A percentile compares a stretch with the other conserved stretches of the same genome.
Evolutionary conservation across 1,139 yeast genomes (phyloP).

Genomic region (Kluyveromyces sp.): DNA sequence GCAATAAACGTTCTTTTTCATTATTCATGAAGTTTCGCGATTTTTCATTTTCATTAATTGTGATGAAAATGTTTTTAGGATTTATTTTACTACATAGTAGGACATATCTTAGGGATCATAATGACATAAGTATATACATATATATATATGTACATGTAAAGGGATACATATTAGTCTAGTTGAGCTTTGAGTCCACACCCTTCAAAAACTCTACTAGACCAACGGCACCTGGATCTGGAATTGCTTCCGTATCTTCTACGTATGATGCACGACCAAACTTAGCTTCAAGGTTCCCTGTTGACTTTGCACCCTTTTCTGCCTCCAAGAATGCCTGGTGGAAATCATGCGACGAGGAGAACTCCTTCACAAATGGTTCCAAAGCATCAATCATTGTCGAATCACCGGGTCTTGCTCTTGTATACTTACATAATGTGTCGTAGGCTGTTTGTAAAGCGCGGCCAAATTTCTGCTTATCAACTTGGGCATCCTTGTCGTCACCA

Average conservation of each 20-base stretch:
- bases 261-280: conserved; percentile 92
- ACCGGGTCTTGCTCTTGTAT: conserved; percentile 85
- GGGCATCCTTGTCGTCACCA: conserved; percentile 20
- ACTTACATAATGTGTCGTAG: conserved; percentile 57
- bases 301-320: conserved; percentile 68
- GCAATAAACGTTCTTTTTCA: not conserved
- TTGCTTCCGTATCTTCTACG: conserved; percentile 52
- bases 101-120: no score
- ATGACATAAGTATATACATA: no score
- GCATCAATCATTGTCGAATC: conserved; percentile 88
- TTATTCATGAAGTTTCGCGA: not conserved
- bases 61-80: not conserved
- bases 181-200: conserved; percentile 33
- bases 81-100: no score
- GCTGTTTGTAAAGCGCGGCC: conserved; percentile 45
- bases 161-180: not conserved
- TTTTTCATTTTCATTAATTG: not conserved
- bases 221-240: conserved; percentile 94
- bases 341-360: conserved; percentile 43
- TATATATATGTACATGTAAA: no score
- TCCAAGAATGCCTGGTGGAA: conserved; percentile 54
- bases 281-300: conserved; percentile 68
- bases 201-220: conserved; percentile 63
- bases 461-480: conserved; percentile 32
- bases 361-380: conserved; percentile 73